Percentiles rank a stretch among this genome's conserved stretches.
phyloP scores from a whole-genome alignment of 2,329 filamentous ascomycete genomes.

The Penicillium sclerotiorum region DNA sequence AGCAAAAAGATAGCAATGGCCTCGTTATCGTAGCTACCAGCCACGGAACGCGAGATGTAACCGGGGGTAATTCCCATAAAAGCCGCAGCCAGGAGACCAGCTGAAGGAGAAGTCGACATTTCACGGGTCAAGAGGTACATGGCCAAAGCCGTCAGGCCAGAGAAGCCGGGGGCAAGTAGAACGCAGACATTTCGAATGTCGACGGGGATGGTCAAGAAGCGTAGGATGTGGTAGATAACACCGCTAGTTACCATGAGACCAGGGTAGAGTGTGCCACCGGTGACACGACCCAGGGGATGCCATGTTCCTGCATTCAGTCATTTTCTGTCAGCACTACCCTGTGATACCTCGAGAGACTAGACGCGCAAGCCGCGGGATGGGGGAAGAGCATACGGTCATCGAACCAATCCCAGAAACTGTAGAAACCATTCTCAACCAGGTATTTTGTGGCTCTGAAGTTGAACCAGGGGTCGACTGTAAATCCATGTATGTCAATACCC shows the following conservation, averaged over 20 bases:
- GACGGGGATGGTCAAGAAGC: constrained; percentile 84
- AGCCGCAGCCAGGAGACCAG: constrained; percentile 86
- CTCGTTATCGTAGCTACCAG: constrained; percentile 98
- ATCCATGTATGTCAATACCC: constrained; percentile 26
- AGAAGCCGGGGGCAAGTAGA: constrained; percentile 90
- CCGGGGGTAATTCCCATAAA: constrained; percentile 99
- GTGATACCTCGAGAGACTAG: constrained; percentile 5
- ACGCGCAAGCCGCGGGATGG: constrained; percentile 8
- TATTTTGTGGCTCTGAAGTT: constrained; percentile 99
- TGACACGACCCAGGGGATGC: constrained; percentile 97
- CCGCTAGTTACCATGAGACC: constrained; percentile 99
- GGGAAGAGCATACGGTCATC: constrained; percentile 74
- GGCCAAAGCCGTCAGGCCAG: constrained; percentile 88
- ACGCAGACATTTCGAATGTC: constrained; percentile 99
- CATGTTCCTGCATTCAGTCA: constrained; percentile 69
- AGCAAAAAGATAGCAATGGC: constrained; percentile 98
- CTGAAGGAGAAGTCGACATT: constrained; percentile 93
- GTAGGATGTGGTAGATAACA: constrained; percentile 90
- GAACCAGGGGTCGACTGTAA: constrained; percentile 96
- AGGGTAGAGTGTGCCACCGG: constrained; percentile 96
- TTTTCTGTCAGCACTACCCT: constrained; percentile 22
- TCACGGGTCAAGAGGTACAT: constrained; percentile 95
- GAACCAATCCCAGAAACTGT: constrained; percentile 99
- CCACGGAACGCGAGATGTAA: constrained; percentile 96
- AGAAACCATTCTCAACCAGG: constrained; percentile 93